Base-by-base conservation (phyloP, 2,329 filamentous ascomycete species). In the Colletotrichum costaricense region DNA sequence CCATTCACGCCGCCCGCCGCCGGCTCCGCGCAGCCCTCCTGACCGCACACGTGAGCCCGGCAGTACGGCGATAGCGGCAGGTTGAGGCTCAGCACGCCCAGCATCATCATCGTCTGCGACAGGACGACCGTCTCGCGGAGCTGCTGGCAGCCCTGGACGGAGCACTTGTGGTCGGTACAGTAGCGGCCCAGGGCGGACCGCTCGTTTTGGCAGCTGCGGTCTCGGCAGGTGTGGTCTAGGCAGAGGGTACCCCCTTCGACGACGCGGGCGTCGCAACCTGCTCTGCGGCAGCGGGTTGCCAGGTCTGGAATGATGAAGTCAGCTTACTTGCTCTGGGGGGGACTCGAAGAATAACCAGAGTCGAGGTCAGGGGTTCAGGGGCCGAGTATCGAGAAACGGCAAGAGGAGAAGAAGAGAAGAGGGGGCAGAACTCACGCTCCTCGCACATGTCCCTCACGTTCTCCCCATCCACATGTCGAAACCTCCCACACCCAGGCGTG, bases 121-220 rank as follows among this genome's bases (percentile, higher is more conserved):
- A 62, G 35, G 19, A 28, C 58, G 52, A 68, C 63, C 49, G 35
- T 35, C 3, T 26, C 57, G 1, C 69, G 65, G 26, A 56, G 63
- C 49, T 75, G 73, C 42, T 69, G 69, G 57, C 79, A 80, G 7
- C 24, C 59, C 19, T 49, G 19, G 7, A 74, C 72, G n/a, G 70
- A 56, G 73, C 79, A 80, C 64, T 76, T 75, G 72, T 80, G 79
- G 54, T 58, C 56, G n/a, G 52, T 33, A 72, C 79, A 80, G 74
- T 76, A 77, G 24, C 69, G 60, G 38, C 71, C 63, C 22, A 64
- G 57, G 30, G 5, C 35, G 1, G 56, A 35, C 22, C 74, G 70
- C 68, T 69, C 71, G 33, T 63, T 66, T 14, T 16, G 66, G 54
- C 79, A 81, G 52, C 73, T 67, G 22, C 72, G 75, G 30, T 74